These are phyloP conservation scores for Mycena rosella DNA, from an alignment of 768 basidiomycete genomes.

Conservation along the genomic window DNA sequence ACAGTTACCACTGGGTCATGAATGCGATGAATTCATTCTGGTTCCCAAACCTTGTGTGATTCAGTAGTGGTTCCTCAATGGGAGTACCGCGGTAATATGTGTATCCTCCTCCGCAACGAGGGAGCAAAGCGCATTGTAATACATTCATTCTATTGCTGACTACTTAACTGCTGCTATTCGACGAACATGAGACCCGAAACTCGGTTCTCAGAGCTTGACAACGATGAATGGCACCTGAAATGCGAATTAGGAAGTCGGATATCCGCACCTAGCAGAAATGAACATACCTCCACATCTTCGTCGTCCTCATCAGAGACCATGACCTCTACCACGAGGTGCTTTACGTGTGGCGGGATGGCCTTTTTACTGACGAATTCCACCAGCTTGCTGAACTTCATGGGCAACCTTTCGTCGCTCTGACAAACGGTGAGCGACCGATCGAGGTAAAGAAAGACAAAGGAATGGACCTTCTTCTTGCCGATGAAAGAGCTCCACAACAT, in stretches of 20 bases:
- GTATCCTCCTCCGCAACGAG: no score
- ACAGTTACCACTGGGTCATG: constrained; percentile 35
- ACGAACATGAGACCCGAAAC: no score
- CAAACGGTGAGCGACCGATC: constrained; percentile 8
- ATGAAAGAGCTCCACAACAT: constrained; percentile 98
- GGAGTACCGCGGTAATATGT: no score
- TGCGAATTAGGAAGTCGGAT: background rate
- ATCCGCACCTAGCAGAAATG: background rate
- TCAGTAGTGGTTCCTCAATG: no score
- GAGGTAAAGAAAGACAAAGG: constrained; percentile 7
- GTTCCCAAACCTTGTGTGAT: constrained; percentile 10
- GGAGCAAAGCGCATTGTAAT: constrained; percentile 14
- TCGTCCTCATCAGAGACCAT: constrained; percentile 94
- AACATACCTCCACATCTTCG: constrained; percentile 92
- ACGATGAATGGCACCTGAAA: constrained; percentile 86
- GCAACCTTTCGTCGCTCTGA: constrained; percentile 88
- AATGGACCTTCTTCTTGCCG: constrained; percentile 89
- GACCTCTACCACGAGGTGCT: constrained; percentile 91
- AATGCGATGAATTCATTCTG: constrained; percentile 37
- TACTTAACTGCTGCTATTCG: background rate
- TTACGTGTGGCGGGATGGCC: constrained; percentile 85
- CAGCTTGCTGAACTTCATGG: constrained; percentile 91
- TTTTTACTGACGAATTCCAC: constrained; percentile 97
- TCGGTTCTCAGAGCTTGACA: constrained; percentile 64
- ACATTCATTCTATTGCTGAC: constrained; percentile 29